Evolutionary conservation across 2,329 filamentous ascomycete genomes (phyloP).

Genomic region (Sporothrix mexicana): DNA sequence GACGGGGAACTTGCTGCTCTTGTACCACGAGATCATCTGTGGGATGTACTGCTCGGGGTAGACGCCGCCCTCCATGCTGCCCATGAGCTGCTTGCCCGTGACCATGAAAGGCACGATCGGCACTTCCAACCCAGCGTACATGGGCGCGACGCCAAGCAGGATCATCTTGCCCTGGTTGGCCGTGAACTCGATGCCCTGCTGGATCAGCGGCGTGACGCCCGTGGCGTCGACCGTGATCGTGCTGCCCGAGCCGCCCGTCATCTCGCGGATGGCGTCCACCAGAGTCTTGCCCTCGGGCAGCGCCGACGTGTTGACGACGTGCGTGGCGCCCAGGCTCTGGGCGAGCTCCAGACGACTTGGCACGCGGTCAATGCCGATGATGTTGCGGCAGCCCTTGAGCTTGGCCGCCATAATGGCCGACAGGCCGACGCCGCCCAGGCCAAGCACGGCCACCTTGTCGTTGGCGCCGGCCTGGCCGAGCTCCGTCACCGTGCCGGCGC

Average conservation of each 20-base stretch:
- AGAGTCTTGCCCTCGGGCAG: neutral
- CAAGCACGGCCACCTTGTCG: constrained; percentile 5
- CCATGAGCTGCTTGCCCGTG: constrained; percentile 13
- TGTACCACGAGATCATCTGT: constrained; percentile 3
- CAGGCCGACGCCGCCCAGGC: neutral
- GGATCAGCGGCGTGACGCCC: neutral
- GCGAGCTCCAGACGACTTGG: neutral
- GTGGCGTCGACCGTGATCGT: neutral
- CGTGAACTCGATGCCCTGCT: constrained; percentile 1
- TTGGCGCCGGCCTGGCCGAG: neutral
- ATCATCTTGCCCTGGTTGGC: constrained; percentile 14
- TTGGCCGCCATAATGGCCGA: constrained; percentile 6
- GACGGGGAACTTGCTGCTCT: neutral
- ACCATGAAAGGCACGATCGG: neutral
- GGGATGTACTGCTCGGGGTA: constrained; percentile 8
- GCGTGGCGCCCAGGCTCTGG: neutral
- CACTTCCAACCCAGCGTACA: neutral
- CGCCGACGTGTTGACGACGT: neutral
- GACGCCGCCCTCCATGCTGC: constrained; percentile 14
- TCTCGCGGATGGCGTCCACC: neutral
- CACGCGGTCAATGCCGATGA: constrained; percentile 7
- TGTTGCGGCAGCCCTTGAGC: neutral
- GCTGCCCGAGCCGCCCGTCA: neutral
- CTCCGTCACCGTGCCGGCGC: neutral
- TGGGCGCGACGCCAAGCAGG: neutral